Base-by-base conservation (phyloP, 805 yeast species). In the Peterozyma toletana region DNA sequence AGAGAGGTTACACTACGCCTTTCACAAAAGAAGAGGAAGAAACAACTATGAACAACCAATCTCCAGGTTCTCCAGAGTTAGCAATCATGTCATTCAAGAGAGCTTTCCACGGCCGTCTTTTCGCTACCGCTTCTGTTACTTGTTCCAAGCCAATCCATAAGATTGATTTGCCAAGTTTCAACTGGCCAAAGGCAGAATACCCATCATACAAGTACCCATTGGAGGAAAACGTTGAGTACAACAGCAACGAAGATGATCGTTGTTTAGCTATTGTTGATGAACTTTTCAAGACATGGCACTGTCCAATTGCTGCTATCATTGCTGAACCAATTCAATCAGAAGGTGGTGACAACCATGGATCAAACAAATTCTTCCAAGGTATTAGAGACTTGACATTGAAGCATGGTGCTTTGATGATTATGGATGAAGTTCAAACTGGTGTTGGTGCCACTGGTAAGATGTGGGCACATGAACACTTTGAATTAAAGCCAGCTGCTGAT, bases 181-280 rank as follows among this genome's bases (percentile, higher is more conserved):
- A 70, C 48, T 76, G 81, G 81, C 81, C 81, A 43, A 69, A 62
- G 55, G 74, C 80, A 46, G 53, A 77, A 50, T 90, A 82, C 71
- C 98, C 98, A 51, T 55, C 75, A 41, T 81, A 87, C 66, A 70
- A 81, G 64, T 90, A 88, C 64, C 98, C 98, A 47, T 74, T 89
- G 57, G 90, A 79, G 44, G 73, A 77, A 41, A 59, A 79, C 60
- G 78, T 59, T 36, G 79, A 70, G 39, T 79, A 68, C 48, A 76
- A 76, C 53, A 60, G 55, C 41, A 61, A 53, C 9, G 80, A 76
- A 56, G 81, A 76, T 50, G 63, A 61, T 35, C 59, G 68, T 18
- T 74, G 80, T 48, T 62, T 76, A 49, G 64, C 55, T 6, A 70
- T 56, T 35, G 62, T 76, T 39, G 79, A 75, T 50, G 48, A 53